These are phyloP conservation scores for Middelhovenomyces tepae DNA, from an alignment of 805 yeast genomes.

Conservation along the genomic window DNA sequence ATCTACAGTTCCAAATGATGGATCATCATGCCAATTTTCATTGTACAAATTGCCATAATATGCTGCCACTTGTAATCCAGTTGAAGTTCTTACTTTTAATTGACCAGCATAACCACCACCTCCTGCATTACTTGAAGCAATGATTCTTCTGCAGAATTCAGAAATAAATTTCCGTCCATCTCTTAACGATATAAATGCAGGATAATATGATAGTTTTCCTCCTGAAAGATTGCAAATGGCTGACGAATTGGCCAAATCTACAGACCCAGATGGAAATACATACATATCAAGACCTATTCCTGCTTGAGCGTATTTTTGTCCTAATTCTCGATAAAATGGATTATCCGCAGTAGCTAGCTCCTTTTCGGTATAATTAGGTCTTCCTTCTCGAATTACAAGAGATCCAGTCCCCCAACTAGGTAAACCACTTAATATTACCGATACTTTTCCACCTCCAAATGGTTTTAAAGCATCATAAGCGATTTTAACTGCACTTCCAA, in stretches of 20 bases:
- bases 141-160: slow-evolving; percentile 47
- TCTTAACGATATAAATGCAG: slow-evolving; percentile 54
- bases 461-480: slow-evolving; percentile 51
- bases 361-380: slow-evolving; percentile 34
- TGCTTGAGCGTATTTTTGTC: slow-evolving; percentile 43
- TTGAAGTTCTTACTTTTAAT: slow-evolving; percentile 77
- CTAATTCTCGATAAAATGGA: slow-evolving; percentile 52
- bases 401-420: slow-evolving; percentile 82
- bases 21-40: slow-evolving; percentile 39
- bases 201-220: slow-evolving; percentile 58
- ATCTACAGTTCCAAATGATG: slow-evolving; percentile 56
- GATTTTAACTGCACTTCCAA: slow-evolving; percentile 68
- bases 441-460: slow-evolving; percentile 64
- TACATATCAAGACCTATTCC: slow-evolving; percentile 74
- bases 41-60: slow-evolving; percentile 57
- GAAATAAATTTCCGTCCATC: slow-evolving; percentile 62
- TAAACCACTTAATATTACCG: slow-evolving; percentile 53
- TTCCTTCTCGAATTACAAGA: slow-evolving; percentile 26
- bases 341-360: slow-evolving; percentile 50
- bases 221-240: slow-evolving; percentile 57
- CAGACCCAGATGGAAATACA: slow-evolving; percentile 52
- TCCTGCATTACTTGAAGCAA: slow-evolving; percentile 27
- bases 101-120: slow-evolving; percentile 72
- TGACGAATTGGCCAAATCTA: slow-evolving; percentile 70
- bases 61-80: slow-evolving; percentile 70